Evolutionary conservation across 164 flowering plant species (phyloP), one percentile per base, ranked within the genome.

Genomic region (Amborella trichopoda): DNA sequence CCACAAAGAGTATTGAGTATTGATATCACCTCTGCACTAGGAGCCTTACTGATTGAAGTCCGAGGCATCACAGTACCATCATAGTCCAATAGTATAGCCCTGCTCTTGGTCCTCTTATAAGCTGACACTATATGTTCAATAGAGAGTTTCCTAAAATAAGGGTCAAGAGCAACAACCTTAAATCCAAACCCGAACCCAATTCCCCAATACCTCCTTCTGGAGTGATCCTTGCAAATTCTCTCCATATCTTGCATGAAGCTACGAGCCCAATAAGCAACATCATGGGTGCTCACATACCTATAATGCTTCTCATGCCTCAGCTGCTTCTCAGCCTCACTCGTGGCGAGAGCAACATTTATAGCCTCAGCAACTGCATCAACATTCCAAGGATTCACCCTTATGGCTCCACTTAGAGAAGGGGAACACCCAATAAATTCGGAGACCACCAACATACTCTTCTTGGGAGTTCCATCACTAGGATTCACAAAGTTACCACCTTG

Each of bases 371-470:
- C 77, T 14, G 86, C 23, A 46, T 79, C 91, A 37, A 79, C 52
- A 44, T 79, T 77, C 91, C 91, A 82, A 12, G 91, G 91, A 55
- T 79, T 82, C 36, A 77, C 64, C 19, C 91, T 68, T 40, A 82
- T 77, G 5, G 91, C 91, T 23, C 91, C 91, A 63, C 91, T 82
- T 4, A 82, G 60, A 5, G 91, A 82, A 41, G 91, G 91, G 44
- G 91, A 82, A 49, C 91, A 82, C 16, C 91, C 91, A 42, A 82
- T 69, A 49, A 82, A 82, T 63, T 82, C 91, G 6, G 91, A 82
- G 13, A 77, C 77, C 2, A 79, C 83, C 40, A 82, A 28, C 91
- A 82, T 82, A 66, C 91, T 82, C 67, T 71, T 82, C 48, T 71
- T 70, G 22, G 73, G 78, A 13, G 38, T 62, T 53, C 44, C 55